These are phyloP conservation scores for Zymoseptoria pseudotritici DNA, from an alignment of 2,329 filamentous ascomycete species.

Conservation along the genomic window DNA sequence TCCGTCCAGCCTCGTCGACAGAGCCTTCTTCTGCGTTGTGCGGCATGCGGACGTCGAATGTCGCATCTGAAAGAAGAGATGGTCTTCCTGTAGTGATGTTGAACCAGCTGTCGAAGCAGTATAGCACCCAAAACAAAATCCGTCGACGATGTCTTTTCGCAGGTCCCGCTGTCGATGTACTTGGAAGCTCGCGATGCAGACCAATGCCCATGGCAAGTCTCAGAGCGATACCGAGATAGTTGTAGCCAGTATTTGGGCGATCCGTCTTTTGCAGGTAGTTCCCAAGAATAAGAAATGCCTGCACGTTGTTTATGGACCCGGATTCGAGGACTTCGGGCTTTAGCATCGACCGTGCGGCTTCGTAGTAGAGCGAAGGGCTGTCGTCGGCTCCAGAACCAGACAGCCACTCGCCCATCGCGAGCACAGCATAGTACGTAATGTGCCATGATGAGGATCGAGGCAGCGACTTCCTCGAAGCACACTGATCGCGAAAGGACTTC, in stretches of 20 bases:
- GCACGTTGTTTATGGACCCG: conserved; percentile 11
- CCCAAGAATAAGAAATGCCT: conserved; percentile 20
- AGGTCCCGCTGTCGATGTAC: not conserved
- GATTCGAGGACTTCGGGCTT: conserved; percentile 43
- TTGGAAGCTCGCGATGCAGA: conserved; percentile 41
- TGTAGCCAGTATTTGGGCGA: conserved; percentile 46
- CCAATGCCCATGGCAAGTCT: conserved; percentile 46
- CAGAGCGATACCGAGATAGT: conserved; percentile 45
- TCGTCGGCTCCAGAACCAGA: conserved; percentile 4
- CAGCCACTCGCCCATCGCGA: conserved; percentile 13
- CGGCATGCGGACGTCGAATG: conserved; percentile 9
- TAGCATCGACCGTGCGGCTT: conserved; percentile 31
- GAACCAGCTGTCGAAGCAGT: conserved; percentile 28
- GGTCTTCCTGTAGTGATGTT: conserved; percentile 27
- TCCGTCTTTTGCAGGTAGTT: conserved; percentile 48
- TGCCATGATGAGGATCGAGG: conserved; percentile 6
- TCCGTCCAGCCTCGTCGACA: not conserved
- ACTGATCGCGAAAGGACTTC: conserved; percentile 6
- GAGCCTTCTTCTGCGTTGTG: conserved; percentile 9
- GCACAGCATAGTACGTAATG: conserved; percentile 10
- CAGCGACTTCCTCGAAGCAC: conserved; percentile 33
- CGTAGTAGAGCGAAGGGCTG: conserved; percentile 6
- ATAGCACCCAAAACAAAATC: conserved; percentile 22
- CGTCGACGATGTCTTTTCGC: conserved; percentile 7
- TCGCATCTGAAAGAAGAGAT: conserved; percentile 13